Evolutionary conservation across 2,329 filamentous ascomycete species (phyloP).

Genomic region (Fusarium succisae): DNA sequence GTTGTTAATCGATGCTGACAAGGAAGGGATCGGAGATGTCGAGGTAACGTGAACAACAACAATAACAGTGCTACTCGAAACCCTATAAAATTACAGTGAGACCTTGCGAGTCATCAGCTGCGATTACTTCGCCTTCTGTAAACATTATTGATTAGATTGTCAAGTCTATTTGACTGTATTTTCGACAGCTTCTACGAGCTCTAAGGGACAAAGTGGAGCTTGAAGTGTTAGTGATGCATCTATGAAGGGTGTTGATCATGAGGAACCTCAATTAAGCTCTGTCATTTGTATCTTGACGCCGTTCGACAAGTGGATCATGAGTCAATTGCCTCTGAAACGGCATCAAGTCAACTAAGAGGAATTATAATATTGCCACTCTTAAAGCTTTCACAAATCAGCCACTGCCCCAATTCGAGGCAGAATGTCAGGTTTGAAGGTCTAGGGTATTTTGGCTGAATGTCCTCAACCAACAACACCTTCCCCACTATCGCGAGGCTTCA

Average conservation of each 20-base stretch:
- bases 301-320: background rate
- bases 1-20: slow-evolving; percentile 26
- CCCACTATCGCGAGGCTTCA: background rate
- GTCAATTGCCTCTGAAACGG: no score
- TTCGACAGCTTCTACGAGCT: no score
- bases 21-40: background rate
- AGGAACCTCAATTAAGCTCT: background rate
- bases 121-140: no score
- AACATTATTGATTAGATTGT: background rate
- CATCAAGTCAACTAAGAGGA: background rate
- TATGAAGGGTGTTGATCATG: no score
- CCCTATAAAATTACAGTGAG: background rate
- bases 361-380: background rate
- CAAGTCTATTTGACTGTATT: background rate
- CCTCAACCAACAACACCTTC: background rate
- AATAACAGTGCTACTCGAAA: background rate
- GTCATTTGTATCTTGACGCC: background rate
- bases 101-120: background rate
- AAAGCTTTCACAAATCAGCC: no score
- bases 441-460: background rate
- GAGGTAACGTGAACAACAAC: slow-evolving; percentile 9
- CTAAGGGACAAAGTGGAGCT: fast-evolving
- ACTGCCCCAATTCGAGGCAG: background rate
- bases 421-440: background rate
- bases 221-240: background rate